Conservation (phyloP, 1,284 basidiomycete genomes). For the Trichosporon coremiiforme region DNA sequence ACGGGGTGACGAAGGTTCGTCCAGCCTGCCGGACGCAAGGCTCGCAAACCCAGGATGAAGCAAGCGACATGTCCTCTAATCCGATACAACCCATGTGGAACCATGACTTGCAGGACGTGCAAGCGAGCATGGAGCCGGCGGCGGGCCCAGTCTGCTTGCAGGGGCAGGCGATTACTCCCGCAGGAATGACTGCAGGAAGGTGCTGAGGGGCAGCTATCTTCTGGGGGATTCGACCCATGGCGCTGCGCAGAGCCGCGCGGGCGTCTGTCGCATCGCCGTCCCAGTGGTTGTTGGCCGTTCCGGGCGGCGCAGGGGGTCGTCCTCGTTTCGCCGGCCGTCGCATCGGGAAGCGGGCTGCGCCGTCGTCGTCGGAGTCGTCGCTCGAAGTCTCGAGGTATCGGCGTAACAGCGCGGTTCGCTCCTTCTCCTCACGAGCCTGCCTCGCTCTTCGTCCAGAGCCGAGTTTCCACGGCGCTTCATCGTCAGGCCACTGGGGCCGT, state of each 20-base stretch:
- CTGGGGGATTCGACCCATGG: not conserved
- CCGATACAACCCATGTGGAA: conserved; percentile 49
- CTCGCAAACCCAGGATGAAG: conserved; percentile 46
- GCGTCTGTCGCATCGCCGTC: conserved; percentile 30
- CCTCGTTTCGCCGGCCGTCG: conserved; percentile 1
- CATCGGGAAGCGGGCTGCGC: conserved; percentile 21
- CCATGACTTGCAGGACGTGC: conserved; percentile 48
- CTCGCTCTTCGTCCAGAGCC: conserved; percentile 38
- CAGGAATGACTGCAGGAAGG: conserved; percentile 23
- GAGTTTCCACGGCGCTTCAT: conserved; percentile 46
- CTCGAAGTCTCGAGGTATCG: conserved; percentile 49
- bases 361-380: conserved; percentile 41
- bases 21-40: conserved; percentile 38
- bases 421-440: conserved; percentile 39
- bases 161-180: conserved; percentile 43
- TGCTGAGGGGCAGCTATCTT: conserved; percentile 10
- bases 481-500: conserved; percentile 49
- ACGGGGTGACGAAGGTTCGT: conserved; percentile 39
- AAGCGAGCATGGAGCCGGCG: conserved; percentile 43
- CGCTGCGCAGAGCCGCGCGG: conserved; percentile 26
- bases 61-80: conserved; percentile 40
- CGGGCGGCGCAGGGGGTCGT: not conserved
- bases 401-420: conserved; percentile 39
- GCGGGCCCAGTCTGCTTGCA: conserved; percentile 38
- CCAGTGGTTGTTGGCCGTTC: conserved; percentile 13